phyloP scores from a whole-genome alignment of 2,329 filamentous ascomycete species.

The Cytospora paraplurivora region DNA sequence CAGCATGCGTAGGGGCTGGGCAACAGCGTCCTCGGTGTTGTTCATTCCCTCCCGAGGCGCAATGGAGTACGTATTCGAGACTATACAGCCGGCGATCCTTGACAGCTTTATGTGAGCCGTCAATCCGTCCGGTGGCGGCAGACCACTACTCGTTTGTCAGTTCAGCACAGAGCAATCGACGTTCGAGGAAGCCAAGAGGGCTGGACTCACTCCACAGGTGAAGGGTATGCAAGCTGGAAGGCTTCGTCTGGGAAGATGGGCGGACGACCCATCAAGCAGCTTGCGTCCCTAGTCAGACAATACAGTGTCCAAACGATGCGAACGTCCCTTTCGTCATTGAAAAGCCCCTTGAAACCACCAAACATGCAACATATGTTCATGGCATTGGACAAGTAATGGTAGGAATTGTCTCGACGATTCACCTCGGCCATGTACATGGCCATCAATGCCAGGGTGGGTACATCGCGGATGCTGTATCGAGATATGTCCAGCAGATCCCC shows the following conservation, averaged over 20 bases:
- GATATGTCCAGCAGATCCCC: conserved; percentile 51
- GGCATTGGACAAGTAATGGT: conserved; percentile 49
- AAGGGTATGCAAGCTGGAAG: conserved; percentile 46
- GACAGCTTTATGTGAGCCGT: conserved; percentile 50
- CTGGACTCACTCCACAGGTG: conserved; percentile 43
- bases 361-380: conserved; percentile 52
- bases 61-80: conserved; percentile 49
- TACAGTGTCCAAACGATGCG: conserved; percentile 56
- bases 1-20: conserved; percentile 45
- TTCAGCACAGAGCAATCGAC: neutral
- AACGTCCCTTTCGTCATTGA: conserved; percentile 46
- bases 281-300: conserved; percentile 50
- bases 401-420: conserved; percentile 52
- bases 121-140: conserved; percentile 49
- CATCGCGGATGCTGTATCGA: conserved; percentile 45
- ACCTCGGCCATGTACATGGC: conserved; percentile 52
- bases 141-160: conserved; percentile 36
- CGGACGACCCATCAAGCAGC: conserved; percentile 53
- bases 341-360: conserved; percentile 49
- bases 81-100: conserved; percentile 51
- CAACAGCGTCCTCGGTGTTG: conserved; percentile 15
- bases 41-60: conserved; percentile 31
- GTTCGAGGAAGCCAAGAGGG: conserved; percentile 10
- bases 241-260: conserved; percentile 50
- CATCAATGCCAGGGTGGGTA: conserved; percentile 50